Evolutionary conservation across 768 basidiomycete species (phyloP).

Genomic region (Coprinellus aureogranulatus): DNA sequence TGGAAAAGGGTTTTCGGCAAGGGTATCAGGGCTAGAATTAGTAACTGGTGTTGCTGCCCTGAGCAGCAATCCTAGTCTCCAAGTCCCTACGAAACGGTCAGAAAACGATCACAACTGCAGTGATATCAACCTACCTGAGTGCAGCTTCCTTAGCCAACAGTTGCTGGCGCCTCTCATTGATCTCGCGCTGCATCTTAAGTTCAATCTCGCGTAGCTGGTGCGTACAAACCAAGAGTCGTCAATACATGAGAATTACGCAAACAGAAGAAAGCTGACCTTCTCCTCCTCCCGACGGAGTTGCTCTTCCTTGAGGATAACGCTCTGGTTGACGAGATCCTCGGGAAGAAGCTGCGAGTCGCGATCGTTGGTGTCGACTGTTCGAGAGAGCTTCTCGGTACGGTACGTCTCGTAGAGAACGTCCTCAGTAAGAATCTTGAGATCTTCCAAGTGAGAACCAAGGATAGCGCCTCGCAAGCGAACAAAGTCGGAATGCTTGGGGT

Average conservation of each 20-base stretch:
- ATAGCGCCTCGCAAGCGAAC: slow-evolving; percentile 74
- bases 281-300: slow-evolving; percentile 86
- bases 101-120: too few species aligned
- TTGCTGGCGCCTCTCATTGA: slow-evolving; percentile 84
- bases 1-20: too few species aligned
- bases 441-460: slow-evolving; percentile 74
- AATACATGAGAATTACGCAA: too few species aligned
- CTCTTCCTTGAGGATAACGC: slow-evolving; percentile 85
- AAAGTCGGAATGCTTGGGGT: slow-evolving; percentile 91
- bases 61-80: slow-evolving; percentile 11
- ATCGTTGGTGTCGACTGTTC: slow-evolving; percentile 58
- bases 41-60: slow-evolving; percentile 10
- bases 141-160: slow-evolving; percentile 84
- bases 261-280: slow-evolving; percentile 44
- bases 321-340: slow-evolving; percentile 85
- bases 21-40: too few species aligned
- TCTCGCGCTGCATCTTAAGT: slow-evolving; percentile 81
- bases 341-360: slow-evolving; percentile 71
- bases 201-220: slow-evolving; percentile 79
- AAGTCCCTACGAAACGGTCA: neutral
- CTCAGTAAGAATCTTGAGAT: slow-evolving; percentile 80
- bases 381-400: slow-evolving; percentile 84
- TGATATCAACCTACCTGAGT: slow-evolving; percentile 43
- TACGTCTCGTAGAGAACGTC: slow-evolving; percentile 86
- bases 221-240: too few species aligned